These are phyloP conservation scores for Urostyla sp. DNA, from an alignment of 73 alveolate genomes.

Conservation along the genomic window DNA sequence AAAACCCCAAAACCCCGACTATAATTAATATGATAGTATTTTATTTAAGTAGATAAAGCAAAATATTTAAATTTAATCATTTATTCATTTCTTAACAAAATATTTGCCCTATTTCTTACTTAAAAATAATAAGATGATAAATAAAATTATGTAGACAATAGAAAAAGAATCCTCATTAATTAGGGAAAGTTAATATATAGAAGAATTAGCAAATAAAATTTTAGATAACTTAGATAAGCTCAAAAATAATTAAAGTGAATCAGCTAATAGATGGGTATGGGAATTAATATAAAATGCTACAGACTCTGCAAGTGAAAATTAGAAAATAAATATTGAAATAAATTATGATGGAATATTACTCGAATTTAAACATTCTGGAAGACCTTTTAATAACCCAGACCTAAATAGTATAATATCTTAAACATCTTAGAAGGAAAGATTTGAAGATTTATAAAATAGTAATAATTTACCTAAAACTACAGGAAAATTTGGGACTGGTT, in stretches of 20 bases:
- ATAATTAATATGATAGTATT: no score
- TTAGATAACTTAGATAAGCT: constrained; percentile 34
- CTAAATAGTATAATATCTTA: constrained; percentile 53
- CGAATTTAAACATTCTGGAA: constrained; percentile 65
- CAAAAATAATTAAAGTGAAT: constrained; percentile 38
- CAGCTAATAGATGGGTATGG: constrained; percentile 73
- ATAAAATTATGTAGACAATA: no score
- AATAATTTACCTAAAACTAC: constrained; percentile 46
- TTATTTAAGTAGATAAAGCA: no score
- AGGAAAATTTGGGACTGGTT: constrained; percentile 76
- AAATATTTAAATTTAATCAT: no score
- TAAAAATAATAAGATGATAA: no score
- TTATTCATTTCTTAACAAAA: no score
- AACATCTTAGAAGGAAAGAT: constrained; percentile 54
- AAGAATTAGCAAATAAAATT: constrained; percentile 55
- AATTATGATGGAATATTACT: constrained; percentile 41
- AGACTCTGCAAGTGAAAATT: constrained; percentile 52
- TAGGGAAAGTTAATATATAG: no score
- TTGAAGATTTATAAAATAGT: not conserved
- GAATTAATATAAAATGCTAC: constrained; percentile 69
- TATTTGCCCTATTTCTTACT: no score
- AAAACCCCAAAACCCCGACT: no score
- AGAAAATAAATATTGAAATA: constrained; percentile 52
- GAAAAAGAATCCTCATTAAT: no score
- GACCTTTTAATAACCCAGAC: constrained; percentile 45